phyloP scores from a whole-genome alignment of 805 yeast species.

The Monosporozyma solicola region DNA sequence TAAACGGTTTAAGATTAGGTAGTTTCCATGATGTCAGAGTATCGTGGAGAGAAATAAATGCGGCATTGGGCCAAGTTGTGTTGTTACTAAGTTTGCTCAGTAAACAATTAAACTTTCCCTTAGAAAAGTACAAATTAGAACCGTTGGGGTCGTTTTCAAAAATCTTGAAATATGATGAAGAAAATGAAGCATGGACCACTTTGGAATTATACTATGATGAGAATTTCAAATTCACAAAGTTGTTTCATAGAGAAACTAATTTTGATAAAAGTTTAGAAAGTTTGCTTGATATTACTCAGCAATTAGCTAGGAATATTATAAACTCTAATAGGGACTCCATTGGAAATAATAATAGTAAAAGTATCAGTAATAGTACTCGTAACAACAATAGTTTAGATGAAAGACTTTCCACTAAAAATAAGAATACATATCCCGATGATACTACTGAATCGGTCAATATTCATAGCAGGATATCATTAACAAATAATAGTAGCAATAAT shows the following conservation, averaged over 20 bases:
- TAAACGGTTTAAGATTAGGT: slow-evolving; percentile 81
- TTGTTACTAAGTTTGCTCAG: slow-evolving; percentile 58
- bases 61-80: slow-evolving; percentile 81
- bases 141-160: slow-evolving; percentile 83
- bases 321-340: background rate
- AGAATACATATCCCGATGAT: background rate
- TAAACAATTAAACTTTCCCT: slow-evolving; percentile 43
- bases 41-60: slow-evolving; percentile 87
- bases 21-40: slow-evolving; percentile 48
- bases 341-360: background rate
- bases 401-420: background rate
- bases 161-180: slow-evolving; percentile 41
- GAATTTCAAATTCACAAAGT: slow-evolving; percentile 64
- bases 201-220: slow-evolving; percentile 59
- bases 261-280: slow-evolving; percentile 79
- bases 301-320: slow-evolving; percentile 18
- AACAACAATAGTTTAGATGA: background rate
- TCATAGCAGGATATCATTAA: background rate
- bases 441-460: background rate
- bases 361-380: background rate
- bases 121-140: slow-evolving; percentile 53
- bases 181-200: slow-evolving; percentile 31
- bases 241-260: slow-evolving; percentile 55
- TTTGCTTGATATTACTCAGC: slow-evolving; percentile 37
- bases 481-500: background rate